Conservation (phyloP, 148 eudicot species). For the Fagopyrum esculentum region DNA sequence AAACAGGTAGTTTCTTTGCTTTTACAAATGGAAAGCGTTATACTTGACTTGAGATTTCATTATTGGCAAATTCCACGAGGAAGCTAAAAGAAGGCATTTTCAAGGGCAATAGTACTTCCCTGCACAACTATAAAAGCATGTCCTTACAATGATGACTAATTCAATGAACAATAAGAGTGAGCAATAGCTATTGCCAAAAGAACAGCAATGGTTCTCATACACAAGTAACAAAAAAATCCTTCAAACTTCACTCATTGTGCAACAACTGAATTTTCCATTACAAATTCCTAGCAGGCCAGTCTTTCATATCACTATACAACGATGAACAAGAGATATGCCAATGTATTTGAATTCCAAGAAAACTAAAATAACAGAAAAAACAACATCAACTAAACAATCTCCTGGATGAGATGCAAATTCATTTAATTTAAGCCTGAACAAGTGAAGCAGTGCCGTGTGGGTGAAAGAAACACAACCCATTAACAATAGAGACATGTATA, state of each 20-base stretch:
- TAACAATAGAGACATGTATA: constrained; percentile 1
- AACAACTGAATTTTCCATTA: neutral
- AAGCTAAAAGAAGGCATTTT: too few relatives aligned
- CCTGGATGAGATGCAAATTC: neutral
- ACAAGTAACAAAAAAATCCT: neutral
- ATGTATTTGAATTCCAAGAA: neutral
- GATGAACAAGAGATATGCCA: neutral
- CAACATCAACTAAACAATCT: neutral
- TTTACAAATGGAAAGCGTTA: too few relatives aligned
- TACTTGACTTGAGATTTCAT: too few relatives aligned
- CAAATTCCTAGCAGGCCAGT: neutral
- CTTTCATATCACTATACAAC: neutral
- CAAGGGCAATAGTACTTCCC: too few relatives aligned
- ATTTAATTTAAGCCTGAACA: constrained; percentile 1
- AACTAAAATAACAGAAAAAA: neutral
- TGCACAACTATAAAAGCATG: too few relatives aligned
- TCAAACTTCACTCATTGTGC: neutral
- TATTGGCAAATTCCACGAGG: too few relatives aligned
- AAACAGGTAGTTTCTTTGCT: too few relatives aligned
- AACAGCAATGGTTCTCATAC: neutral
- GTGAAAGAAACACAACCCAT: neutral
- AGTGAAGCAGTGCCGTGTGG: neutral
- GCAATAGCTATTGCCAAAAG: too few relatives aligned
- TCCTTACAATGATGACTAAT: too few relatives aligned
- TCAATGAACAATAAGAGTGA: too few relatives aligned